Percentiles rank a stretch among this genome's conserved stretches.
Evolutionary conservation across 805 yeast species (phyloP).

Genomic region (Henningerozyma blattae): DNA sequence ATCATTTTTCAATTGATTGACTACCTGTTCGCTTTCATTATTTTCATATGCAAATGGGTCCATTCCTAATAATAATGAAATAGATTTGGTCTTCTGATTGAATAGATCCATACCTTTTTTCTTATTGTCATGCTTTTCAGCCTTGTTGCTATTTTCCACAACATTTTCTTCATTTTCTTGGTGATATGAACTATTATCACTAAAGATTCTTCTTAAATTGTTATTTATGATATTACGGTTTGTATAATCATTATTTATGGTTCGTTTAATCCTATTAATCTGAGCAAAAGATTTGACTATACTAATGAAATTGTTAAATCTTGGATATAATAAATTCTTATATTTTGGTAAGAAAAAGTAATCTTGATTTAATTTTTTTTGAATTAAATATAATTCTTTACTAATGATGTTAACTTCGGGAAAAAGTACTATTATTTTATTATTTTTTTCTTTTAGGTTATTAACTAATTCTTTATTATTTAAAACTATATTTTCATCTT

Average conservation of each 20-base stretch:
- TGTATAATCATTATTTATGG: background rate
- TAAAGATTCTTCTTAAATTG: background rate
- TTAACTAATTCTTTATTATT: slow-evolving; percentile 23
- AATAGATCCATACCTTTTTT: background rate
- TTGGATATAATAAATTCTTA: slow-evolving; percentile 59
- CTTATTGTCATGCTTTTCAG: background rate
- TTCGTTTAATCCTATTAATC: slow-evolving; percentile 19
- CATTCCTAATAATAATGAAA: too few relatives aligned
- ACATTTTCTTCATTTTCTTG: background rate
- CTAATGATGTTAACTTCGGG: slow-evolving; percentile 78
- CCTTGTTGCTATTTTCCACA: background rate
- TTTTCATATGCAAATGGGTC: background rate
- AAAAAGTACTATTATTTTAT: slow-evolving; percentile 57
- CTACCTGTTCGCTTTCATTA: background rate
- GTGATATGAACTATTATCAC: background rate
- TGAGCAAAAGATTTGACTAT: slow-evolving; percentile 28
- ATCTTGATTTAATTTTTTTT: slow-evolving; percentile 41
- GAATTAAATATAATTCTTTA: slow-evolving; percentile 33
- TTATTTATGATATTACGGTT: background rate
- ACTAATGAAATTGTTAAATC: slow-evolving; percentile 50
- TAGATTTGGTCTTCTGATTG: too few relatives aligned
- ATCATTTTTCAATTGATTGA: background rate
- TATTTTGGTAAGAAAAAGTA: slow-evolving; percentile 47
- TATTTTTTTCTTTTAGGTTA: slow-evolving; percentile 23
- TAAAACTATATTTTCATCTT: slow-evolving; percentile 59